phyloP scores from a whole-genome alignment of 108 stramenopile species.

The Pelagomonas calceolata region DNA sequence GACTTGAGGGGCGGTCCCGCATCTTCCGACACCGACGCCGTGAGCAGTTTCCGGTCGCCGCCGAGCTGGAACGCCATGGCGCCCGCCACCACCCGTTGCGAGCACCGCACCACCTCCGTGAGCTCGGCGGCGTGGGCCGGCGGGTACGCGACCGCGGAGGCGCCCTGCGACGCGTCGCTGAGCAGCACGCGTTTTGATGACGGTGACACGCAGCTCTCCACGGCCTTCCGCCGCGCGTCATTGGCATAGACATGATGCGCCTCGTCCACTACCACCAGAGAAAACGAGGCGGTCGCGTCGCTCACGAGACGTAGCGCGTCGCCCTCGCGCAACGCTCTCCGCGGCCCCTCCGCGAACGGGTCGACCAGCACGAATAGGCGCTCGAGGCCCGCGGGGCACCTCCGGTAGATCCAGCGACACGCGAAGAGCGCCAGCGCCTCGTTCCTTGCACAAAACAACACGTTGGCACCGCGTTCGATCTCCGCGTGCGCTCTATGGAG shows the following conservation, averaged over 20 bases:
- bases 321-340: not conserved
- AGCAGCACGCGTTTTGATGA: not conserved
- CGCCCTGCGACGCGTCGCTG: not conserved
- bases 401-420: not conserved
- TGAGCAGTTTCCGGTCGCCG: not conserved
- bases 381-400: not conserved
- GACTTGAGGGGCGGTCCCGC: not conserved
- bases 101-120: not conserved
- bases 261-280: not conserved
- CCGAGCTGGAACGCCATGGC: slow-evolving; percentile 1
- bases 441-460: not conserved
- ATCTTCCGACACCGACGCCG: not conserved
- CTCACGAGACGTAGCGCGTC: not conserved
- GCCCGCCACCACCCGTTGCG: not conserved
- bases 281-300: not conserved
- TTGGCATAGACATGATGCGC: not conserved
- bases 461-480: not conserved
- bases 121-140: not conserved
- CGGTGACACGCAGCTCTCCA: not conserved
- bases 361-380: not conserved
- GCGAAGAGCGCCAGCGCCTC: not conserved
- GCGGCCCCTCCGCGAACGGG: not conserved
- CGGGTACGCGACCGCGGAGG: not conserved
- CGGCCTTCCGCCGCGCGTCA: not conserved
- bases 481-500: not conserved